Evolutionary conservation across 2,329 filamentous ascomycete genomes (phyloP).

Genomic region (Aspergillus persii): DNA sequence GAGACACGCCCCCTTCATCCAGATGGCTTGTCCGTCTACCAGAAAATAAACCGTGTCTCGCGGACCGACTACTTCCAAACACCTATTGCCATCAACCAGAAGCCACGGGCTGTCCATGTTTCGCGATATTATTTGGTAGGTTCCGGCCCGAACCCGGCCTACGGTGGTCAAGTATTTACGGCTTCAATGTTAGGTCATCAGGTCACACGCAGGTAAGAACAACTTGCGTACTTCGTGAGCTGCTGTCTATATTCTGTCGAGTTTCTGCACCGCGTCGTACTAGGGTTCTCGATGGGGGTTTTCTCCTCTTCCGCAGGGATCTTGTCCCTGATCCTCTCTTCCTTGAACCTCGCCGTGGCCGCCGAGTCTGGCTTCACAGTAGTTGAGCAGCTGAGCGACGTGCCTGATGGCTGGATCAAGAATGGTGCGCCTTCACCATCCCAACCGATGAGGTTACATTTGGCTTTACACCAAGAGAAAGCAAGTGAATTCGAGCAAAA

Average conservation of each 20-base stretch:
- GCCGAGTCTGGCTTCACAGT: conserved; percentile 13
- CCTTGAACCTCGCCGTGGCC: conserved; percentile 1
- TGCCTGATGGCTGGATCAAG: conserved; percentile 36
- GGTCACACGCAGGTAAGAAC: neutral
- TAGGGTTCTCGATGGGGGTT: neutral
- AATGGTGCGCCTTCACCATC: conserved; percentile 28
- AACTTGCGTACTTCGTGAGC: neutral
- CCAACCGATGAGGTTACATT: conserved; percentile 47
- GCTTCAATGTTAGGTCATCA: neutral
- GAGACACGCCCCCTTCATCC: neutral
- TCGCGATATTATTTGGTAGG: neutral
- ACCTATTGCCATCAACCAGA: neutral
- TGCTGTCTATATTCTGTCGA: neutral
- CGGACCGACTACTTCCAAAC: neutral
- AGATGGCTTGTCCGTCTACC: neutral
- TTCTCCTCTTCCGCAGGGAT: neutral
- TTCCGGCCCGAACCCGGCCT: neutral
- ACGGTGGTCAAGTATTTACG: neutral
- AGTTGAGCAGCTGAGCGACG: conserved; percentile 29
- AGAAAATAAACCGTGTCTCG: neutral
- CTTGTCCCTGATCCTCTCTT: conserved; percentile 14
- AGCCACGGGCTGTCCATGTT: neutral
- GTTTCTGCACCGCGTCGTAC: neutral
- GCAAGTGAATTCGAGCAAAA: conserved; percentile 55
- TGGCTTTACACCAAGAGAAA: conserved; percentile 52